Conservation (phyloP, 441 rosid genomes). For the Corymbia calophylla region DNA sequence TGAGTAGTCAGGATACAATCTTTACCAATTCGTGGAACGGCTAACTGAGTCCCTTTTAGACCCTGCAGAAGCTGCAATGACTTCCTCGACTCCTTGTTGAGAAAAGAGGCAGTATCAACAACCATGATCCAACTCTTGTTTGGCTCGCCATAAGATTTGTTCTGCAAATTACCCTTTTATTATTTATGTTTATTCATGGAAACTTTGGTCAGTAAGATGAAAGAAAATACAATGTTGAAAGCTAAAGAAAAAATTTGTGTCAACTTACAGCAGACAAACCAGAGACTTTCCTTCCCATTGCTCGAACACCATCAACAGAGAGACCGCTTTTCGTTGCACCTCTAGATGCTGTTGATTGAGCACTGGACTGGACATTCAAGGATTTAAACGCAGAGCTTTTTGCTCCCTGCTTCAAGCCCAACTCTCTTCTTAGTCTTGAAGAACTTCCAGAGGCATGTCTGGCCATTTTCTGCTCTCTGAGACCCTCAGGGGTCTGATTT, state of each 20-base stretch:
- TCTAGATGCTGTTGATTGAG: constrained; percentile 15
- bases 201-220: background rate
- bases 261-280: constrained; percentile 31
- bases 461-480: constrained; percentile 19
- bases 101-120: constrained; percentile 55
- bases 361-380: constrained; percentile 21
- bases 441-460: constrained; percentile 11
- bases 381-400: constrained; percentile 53
- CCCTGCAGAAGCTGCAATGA: constrained; percentile 72
- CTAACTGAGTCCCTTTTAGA: constrained; percentile 64
- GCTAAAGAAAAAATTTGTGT: background rate
- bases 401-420: constrained; percentile 16
- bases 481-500: constrained; percentile 31
- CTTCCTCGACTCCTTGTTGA: constrained; percentile 57
- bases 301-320: constrained; percentile 9
- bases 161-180: constrained; percentile 22
- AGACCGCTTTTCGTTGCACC: constrained; percentile 21
- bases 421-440: constrained; percentile 24
- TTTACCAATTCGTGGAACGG: constrained; percentile 76
- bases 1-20: background rate
- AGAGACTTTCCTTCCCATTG: constrained; percentile 4
- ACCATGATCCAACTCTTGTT: constrained; percentile 70
- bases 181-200: background rate
- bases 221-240: background rate
- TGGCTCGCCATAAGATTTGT: constrained; percentile 22